Percentiles rank a stretch among this genome's conserved stretches.
phyloP scores from a whole-genome alignment of 2,329 filamentous ascomycete species.

The Fusarium sp. region DNA sequence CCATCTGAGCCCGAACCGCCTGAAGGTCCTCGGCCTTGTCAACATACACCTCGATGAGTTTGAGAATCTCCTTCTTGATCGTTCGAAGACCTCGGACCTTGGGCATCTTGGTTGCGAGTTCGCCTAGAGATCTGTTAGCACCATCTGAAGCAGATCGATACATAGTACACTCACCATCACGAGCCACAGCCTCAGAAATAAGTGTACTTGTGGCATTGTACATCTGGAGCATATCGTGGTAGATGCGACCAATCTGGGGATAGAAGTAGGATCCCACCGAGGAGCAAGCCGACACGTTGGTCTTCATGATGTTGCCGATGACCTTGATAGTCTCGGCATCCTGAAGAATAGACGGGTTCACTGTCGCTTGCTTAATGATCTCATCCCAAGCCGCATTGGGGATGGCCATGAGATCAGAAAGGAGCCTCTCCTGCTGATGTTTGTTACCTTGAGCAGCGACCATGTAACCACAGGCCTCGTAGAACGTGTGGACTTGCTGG shows the following conservation, averaged over 20 bases:
- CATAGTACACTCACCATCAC: conserved; percentile 69
- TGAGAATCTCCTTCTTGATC: conserved; percentile 99
- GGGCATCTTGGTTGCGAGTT: conserved; percentile 96
- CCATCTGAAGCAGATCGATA: conserved; percentile 21
- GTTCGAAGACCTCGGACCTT: conserved; percentile 94
- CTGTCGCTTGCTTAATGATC: conserved; percentile 88
- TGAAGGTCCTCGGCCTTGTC: conserved; percentile 97
- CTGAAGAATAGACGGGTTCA: conserved; percentile 86
- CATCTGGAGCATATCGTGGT: conserved; percentile 99
- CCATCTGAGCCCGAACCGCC: conserved; percentile 91
- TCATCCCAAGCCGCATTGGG: conserved; percentile 95
- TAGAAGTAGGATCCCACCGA: conserved; percentile 98
- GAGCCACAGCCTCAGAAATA: conserved; percentile 90
- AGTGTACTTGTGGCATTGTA: conserved; percentile 96
- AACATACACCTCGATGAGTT: conserved; percentile 97
- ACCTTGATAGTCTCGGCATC: conserved; percentile 97
- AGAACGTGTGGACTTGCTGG: conserved; percentile 98
- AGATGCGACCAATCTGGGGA: conserved; percentile 96
- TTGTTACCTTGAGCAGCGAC: conserved; percentile 97
- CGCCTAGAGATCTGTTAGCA: conserved; percentile 63
- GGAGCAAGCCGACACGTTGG: conserved; percentile 96
- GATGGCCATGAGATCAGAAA: conserved; percentile 90
- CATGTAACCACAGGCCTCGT: conserved; percentile 99
- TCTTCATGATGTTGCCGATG: conserved; percentile 99
- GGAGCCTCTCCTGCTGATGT: conserved; percentile 88